Base-by-base conservation (phyloP, 2,329 filamentous ascomycete genomes). In the Fusarium penzigii region DNA sequence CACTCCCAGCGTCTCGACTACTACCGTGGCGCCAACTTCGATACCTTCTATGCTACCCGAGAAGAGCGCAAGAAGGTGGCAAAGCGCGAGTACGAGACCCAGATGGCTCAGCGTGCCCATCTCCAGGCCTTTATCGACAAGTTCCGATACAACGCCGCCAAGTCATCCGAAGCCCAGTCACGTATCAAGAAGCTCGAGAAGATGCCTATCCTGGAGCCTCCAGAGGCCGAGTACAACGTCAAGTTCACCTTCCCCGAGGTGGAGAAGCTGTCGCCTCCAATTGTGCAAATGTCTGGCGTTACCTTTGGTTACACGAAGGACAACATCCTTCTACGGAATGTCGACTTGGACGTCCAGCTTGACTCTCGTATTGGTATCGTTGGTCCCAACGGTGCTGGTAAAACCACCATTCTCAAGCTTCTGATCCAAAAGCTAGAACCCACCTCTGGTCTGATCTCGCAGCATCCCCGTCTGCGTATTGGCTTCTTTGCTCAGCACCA, bases 401-500 rank as follows among this genome's bases (percentile, higher is more conserved):
- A 99, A 76, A 99, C 94, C 3, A 99, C 94, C 0, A 89, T 97
- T n/a, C 79, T 99, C 63, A 97, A 97, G 75, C 84, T 99, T n/a
- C 86, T 99, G 54, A 96, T 94, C 59, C 90, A 91, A 57, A 90
- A 90, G 65, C 82, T 99, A 20, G 74, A 84, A 51, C 85, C 94
- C 4, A 85, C 86, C 0, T 80, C 84, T 48, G 94, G 94, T 61
- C 68, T 96, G 51, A 96, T 99, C 59, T 92, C 90, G 7, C 87
- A 92, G 65, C 87, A 99, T 71, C 87, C 94, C 34, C 86, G 94
- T 50, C 81, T 99, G 44, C 87, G 94, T 44, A 83, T 99, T 57
- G 94, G 94, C 42, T 99, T 95, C 83, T 99, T 99, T 68, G 94
- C 94, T 5, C 94, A 99, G 75, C 94, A 99, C 72, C 94, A 99